These are phyloP conservation scores for Lojkania enalia DNA, from an alignment of 2,329 filamentous ascomycete genomes.

Conservation along the genomic window DNA sequence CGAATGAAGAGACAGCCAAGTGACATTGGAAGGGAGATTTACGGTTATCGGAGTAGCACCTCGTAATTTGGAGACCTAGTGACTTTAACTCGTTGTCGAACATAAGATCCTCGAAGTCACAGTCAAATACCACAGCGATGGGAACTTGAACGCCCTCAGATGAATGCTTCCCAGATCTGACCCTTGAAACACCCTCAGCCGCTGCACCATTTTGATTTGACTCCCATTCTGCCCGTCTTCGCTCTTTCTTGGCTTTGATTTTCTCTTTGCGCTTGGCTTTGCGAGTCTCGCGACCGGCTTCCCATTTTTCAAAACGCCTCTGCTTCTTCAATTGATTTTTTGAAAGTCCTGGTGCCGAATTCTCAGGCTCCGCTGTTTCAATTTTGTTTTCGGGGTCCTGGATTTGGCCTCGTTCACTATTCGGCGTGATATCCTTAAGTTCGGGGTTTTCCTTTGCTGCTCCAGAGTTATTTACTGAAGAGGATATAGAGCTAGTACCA, in stretches of 20 bases:
- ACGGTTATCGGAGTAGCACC: slow-evolving; percentile 87
- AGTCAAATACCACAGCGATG: slow-evolving; percentile 83
- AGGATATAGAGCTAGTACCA: slow-evolving; percentile 12
- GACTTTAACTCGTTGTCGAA: slow-evolving; percentile 81
- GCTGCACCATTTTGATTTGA: not conserved
- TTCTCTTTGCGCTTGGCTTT: slow-evolving; percentile 63
- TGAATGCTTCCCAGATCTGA: slow-evolving; percentile 22
- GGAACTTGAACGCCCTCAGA: slow-evolving; percentile 64
- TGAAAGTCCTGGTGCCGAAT: slow-evolving; percentile 58
- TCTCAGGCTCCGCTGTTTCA: not conserved
- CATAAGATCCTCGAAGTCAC: slow-evolving; percentile 91
- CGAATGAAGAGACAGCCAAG: slow-evolving; percentile 77
- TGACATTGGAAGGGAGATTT: slow-evolving; percentile 69
- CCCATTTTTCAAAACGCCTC: slow-evolving; percentile 72
- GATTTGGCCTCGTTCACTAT: not conserved
- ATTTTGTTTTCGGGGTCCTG: not conserved
- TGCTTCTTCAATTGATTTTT: slow-evolving; percentile 87
- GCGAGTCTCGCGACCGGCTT: slow-evolving; percentile 65
- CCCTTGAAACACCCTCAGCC: slow-evolving; percentile 8
- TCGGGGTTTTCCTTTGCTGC: slow-evolving; percentile 7
- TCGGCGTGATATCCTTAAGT: slow-evolving; percentile 2
- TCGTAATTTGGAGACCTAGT: slow-evolving; percentile 78
- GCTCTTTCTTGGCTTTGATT: slow-evolving; percentile 55
- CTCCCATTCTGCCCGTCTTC: slow-evolving; percentile 41
- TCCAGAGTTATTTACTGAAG: slow-evolving; percentile 13